These are phyloP conservation scores for Tolypocladium album DNA, from an alignment of 2,329 filamentous ascomycete genomes.

Conservation along the genomic window DNA sequence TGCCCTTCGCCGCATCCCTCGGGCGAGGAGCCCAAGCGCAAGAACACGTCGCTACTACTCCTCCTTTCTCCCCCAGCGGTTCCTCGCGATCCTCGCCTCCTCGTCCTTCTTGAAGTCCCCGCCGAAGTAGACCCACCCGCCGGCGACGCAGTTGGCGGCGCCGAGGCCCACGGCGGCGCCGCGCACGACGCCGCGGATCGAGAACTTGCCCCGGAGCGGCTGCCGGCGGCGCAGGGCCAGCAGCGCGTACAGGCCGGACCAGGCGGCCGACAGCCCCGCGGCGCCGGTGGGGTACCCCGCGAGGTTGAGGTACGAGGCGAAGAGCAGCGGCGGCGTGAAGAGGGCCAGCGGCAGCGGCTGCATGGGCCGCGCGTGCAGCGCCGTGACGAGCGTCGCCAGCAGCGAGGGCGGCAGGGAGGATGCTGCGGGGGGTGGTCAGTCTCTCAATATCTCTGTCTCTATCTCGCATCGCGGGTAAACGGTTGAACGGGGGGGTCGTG, in stretches of 20 bases:
- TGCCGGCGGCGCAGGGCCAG: constrained; percentile 39
- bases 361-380: constrained; percentile 44
- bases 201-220: constrained; percentile 29
- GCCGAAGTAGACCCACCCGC: constrained; percentile 39
- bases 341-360: constrained; percentile 40
- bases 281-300: constrained; percentile 47
- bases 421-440: too few relatives aligned
- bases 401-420: constrained; percentile 43
- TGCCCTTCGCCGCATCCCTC: too few relatives aligned
- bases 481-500: not conserved
- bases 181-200: constrained; percentile 38
- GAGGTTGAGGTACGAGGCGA: constrained; percentile 48
- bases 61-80: constrained; percentile 34
- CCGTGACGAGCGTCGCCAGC: constrained; percentile 44
- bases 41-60: not conserved
- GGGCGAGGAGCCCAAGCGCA: constrained; percentile 5
- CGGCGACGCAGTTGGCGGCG: constrained; percentile 34
- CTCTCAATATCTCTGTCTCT: too few relatives aligned
- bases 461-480: not conserved
- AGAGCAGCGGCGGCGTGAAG: constrained; percentile 41
- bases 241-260: constrained; percentile 46
- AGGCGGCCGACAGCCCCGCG: constrained; percentile 44
- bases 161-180: constrained; percentile 39
- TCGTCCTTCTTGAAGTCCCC: constrained; percentile 41
- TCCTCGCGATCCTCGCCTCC: constrained; percentile 33